Base-by-base conservation (phyloP, 805 yeast species). In the Lipomyces orientalis region DNA sequence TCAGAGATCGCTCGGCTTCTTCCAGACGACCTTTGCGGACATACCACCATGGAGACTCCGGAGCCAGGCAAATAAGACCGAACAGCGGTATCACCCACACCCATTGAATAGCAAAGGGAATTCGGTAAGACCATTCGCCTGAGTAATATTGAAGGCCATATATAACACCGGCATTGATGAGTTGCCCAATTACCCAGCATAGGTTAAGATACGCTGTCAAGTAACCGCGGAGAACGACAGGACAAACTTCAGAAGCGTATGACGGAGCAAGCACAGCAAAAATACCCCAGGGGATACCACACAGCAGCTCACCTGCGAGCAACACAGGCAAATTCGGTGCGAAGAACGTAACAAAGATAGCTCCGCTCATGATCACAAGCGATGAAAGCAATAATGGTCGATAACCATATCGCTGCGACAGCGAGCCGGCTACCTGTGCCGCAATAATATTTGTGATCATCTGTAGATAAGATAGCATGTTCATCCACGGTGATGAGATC, bases 101-200 rank as follows among this genome's bases (percentile, higher is more conserved):
- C 89, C 89, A 87, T 76, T 87, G 90, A 9, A 86, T 66, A 3
- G 86, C 88, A 74, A 85, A 85, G 9, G 90, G 89, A 51, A 85
- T 79, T 65, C 81, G 79, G 75, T 85, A 87, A 8, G 87, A 82
- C 79, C 80, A 72, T 19, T 79, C 73, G 43, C 78, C 73, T 2
- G 67, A 62, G 66, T 71, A 67, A 35, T 64, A 54, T 68, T 67
- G 66, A 59, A 76, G 75, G 60, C 79, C 85, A 70, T 79, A 80
- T 71, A 81, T 76, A 19, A 87, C 84, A 67, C 89, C 87, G 12
- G 86, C 77, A 14, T 86, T 80, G 64, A 86, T 77, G 54, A 87
- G 79, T 73, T 86, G 88, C 51, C 90, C 90, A 69, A 84, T 75
- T 46, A 82, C 82, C 86, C 86, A 85, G 72, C 87, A 83, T 62